These are phyloP conservation scores for Mrakia blollopis DNA, from an alignment of 768 basidiomycete genomes.

Conservation along the genomic window DNA sequence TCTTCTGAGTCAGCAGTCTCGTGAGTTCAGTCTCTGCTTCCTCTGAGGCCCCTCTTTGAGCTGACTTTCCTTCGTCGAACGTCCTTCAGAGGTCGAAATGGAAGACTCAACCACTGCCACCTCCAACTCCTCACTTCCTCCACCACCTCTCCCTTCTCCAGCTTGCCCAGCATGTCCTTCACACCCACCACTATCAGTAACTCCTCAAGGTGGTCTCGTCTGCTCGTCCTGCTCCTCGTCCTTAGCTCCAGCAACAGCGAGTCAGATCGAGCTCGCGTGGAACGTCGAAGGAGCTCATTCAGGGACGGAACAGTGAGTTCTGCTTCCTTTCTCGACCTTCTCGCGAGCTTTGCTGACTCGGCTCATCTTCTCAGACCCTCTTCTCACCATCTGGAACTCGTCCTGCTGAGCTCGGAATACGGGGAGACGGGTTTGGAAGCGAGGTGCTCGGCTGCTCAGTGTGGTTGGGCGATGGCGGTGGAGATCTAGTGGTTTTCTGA, in stretches of 20 bases:
- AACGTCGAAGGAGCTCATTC: not conserved
- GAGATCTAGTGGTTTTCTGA: not conserved
- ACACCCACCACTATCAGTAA: not conserved
- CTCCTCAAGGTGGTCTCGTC: not conserved
- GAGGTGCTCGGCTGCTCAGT: not conserved
- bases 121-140: not conserved
- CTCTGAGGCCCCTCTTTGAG: not conserved
- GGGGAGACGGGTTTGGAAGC: not conserved
- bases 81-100: not conserved
- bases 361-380: not conserved
- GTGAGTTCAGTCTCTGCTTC: not conserved
- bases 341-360: not conserved
- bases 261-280: not conserved
- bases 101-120: not conserved
- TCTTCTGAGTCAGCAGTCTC: not conserved
- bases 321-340: not conserved
- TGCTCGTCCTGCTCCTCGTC: conserved; percentile 1
- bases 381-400: not conserved
- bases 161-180: not conserved
- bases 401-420: not conserved
- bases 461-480: conserved; percentile 1
- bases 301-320: not conserved
- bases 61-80: not conserved
- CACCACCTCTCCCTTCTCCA: not conserved
- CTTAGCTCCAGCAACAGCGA: not conserved